phyloP scores from a whole-genome alignment of 108 stramenopile species.

The Cyclotella atomus region DNA sequence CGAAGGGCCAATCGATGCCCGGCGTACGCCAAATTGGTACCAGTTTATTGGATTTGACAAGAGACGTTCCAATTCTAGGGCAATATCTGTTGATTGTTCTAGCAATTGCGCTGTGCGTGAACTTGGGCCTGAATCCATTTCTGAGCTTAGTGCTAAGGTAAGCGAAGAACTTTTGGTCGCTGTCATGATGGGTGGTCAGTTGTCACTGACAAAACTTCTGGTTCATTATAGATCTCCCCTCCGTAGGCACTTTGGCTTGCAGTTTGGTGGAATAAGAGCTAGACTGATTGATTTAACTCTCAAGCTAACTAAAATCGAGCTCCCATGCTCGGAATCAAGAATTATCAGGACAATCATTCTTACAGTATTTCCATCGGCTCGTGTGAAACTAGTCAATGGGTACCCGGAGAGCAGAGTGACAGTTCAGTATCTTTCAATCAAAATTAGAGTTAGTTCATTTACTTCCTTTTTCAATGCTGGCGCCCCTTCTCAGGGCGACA shows the following conservation, averaged over 20 bases:
- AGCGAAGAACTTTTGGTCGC: no score
- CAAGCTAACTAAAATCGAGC: not conserved
- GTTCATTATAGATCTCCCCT: slow-evolving; percentile 16
- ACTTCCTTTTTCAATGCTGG: not conserved
- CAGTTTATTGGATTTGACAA: not conserved
- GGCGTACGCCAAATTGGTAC: no score
- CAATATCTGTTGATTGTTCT: not conserved
- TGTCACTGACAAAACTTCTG: no score
- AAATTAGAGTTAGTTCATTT: slow-evolving; percentile 5
- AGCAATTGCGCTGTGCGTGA: not conserved
- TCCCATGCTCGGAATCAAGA: slow-evolving; percentile 4
- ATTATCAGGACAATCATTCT: slow-evolving; percentile 7
- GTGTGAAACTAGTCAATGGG: not conserved
- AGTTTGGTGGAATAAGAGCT: not conserved
- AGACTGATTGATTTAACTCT: not conserved
- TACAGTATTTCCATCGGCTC: slow-evolving; percentile 12
- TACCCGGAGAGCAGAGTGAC: slow-evolving; percentile 19
- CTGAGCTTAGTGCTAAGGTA: not conserved
- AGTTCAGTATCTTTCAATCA: slow-evolving; percentile 4
- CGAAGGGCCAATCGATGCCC: no score
- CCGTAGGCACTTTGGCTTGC: slow-evolving; percentile 5
- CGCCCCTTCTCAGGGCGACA: not conserved
- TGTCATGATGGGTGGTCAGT: no score
- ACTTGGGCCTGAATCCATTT: not conserved
- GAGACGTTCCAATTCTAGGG: not conserved